These are phyloP conservation scores for Tetrapyrgos nigripes DNA, from an alignment of 1,284 basidiomycete genomes.

Conservation along the genomic window DNA sequence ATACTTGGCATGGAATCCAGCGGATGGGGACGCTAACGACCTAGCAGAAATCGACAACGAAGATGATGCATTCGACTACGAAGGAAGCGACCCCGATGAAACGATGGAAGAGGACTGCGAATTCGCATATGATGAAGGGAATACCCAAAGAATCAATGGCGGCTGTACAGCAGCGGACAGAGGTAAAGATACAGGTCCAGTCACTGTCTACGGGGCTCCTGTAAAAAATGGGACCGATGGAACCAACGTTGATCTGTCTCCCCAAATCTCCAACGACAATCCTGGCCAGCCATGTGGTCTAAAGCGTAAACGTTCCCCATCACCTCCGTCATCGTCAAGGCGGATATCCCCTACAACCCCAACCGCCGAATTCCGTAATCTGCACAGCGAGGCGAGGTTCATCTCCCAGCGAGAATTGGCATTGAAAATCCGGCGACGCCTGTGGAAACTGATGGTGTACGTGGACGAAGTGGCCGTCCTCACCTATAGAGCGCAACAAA, in stretches of 20 bases:
- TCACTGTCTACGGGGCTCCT: no score
- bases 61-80: neutral
- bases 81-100: neutral
- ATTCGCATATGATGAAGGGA: no score
- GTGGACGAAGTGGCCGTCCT: neutral
- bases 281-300: no score
- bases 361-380: neutral
- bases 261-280: neutral
- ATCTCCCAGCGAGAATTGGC: neutral
- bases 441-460: neutral
- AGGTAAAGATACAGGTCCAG: no score
- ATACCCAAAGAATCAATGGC: no score
- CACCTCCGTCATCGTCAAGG: no score
- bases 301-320: neutral
- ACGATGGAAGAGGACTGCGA: no score
- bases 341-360: neutral
- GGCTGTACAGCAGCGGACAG: no score
- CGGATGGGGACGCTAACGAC: neutral
- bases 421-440: neutral
- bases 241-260: neutral
- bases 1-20: neutral
- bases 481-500: neutral
- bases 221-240: neutral
- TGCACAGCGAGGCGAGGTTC: no score
- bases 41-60: neutral